Evolutionary conservation across 2,329 filamentous ascomycete genomes (phyloP).

Genomic region (Fusarium coicis): DNA sequence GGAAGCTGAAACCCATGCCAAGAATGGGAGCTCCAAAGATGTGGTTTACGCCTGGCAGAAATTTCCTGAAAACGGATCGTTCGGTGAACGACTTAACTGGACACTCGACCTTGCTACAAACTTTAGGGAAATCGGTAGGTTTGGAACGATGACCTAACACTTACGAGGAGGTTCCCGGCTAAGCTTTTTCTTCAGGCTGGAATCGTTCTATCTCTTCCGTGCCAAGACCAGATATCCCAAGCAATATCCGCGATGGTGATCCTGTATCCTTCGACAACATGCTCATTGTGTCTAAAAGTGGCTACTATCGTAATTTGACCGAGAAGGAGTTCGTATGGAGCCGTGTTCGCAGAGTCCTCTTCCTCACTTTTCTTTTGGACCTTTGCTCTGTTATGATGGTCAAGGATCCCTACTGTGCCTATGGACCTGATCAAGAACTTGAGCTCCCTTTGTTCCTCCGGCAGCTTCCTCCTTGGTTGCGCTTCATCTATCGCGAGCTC

Average conservation of each 20-base stretch:
- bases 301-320: conserved; percentile 58
- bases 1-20: background rate
- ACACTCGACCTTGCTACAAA: conserved; percentile 63
- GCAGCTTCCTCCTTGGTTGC: conserved; percentile 54
- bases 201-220: conserved; percentile 64
- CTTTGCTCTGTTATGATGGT: conserved; percentile 74
- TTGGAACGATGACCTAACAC: background rate
- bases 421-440: conserved; percentile 56
- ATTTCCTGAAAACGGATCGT: conserved; percentile 62
- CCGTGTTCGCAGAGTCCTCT: conserved; percentile 58
- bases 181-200: conserved; percentile 57
- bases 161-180: background rate
- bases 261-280: conserved; percentile 55
- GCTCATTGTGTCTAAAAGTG: conserved; percentile 55
- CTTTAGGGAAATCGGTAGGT: conserved; percentile 65
- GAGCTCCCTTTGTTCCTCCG: conserved; percentile 56
- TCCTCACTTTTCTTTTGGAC: conserved; percentile 76
- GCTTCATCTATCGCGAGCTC: conserved; percentile 66
- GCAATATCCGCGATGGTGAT: conserved; percentile 47
- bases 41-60: conserved; percentile 69
- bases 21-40: conserved; percentile 34
- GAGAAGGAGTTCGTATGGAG: conserved; percentile 57
- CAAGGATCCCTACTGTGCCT: conserved; percentile 81
- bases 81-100: conserved; percentile 65
- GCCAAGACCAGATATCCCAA: conserved; percentile 58